Percentiles rank a stretch among this genome's conserved stretches.
Evolutionary conservation across 176 grass and related monocot species (phyloP).

Genomic region (Eremochloa ophiuroides): DNA sequence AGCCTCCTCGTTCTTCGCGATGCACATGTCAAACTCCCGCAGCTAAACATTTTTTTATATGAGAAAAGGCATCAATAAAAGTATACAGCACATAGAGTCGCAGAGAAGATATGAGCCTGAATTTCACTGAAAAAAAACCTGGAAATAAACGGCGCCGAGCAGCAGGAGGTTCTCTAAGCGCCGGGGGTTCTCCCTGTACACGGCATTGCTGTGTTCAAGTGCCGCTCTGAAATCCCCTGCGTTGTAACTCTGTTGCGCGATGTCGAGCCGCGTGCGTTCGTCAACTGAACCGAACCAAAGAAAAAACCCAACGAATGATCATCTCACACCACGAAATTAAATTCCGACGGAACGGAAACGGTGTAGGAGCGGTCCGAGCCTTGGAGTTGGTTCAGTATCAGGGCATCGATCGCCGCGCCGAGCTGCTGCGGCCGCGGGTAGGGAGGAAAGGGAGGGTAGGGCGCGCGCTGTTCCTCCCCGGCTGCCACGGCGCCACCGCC

Average conservation of each 20-base stretch:
- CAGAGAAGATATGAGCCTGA: background rate
- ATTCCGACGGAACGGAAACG: background rate
- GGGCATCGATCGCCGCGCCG: background rate
- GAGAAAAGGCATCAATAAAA: background rate
- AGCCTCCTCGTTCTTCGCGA: conserved; percentile 67
- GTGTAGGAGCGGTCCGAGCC: background rate
- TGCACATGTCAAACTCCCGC: conserved; percentile 59
- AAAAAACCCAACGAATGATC: background rate
- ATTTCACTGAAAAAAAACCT: conserved; percentile 27
- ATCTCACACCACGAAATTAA: background rate
- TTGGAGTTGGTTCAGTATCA: background rate
- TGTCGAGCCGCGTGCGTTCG: conserved; percentile 3
- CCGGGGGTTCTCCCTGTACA: conserved; percentile 35
- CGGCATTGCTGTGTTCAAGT: conserved; percentile 31
- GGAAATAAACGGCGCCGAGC: conserved; percentile 43
- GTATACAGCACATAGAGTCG: background rate
- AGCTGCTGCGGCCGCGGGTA: background rate
- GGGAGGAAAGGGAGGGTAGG: background rate
- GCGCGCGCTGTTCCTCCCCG: background rate
- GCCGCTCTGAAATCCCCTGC: conserved; percentile 39
- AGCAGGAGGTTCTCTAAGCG: conserved; percentile 43
- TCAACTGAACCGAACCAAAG: conserved; percentile 15
- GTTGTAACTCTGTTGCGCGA: conserved; percentile 37
- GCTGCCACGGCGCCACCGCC: background rate
- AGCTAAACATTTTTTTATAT: conserved; percentile 29